Conservation (phyloP, 179 eudicot genomes). For the Camellia oleifera region DNA sequence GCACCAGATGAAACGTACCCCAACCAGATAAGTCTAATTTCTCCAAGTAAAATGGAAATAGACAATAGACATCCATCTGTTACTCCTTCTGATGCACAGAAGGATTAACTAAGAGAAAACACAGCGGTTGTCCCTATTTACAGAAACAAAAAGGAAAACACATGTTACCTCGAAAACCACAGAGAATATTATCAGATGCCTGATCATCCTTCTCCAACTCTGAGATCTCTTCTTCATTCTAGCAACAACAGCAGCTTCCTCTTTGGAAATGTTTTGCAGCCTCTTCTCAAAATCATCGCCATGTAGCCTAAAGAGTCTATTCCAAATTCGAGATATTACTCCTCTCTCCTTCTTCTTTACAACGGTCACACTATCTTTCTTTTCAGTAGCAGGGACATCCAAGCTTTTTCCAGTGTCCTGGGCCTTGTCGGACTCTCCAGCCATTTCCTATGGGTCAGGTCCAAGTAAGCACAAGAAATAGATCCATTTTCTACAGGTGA, state of each 20-base stretch:
- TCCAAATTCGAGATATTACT: conserved; percentile 57
- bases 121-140: neutral
- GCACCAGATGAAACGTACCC: neutral
- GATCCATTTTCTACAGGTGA: neutral
- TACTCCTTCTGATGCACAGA: neutral
- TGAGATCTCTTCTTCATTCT: conserved; percentile 57
- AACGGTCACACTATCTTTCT: conserved; percentile 17
- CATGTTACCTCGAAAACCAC: conserved; percentile 56
- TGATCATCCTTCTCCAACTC: conserved; percentile 46
- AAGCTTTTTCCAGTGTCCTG: conserved; percentile 27
- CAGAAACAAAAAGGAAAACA: neutral
- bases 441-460: conserved; percentile 30
- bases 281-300: conserved; percentile 70
- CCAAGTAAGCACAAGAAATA: neutral
- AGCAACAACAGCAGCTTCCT: conserved; percentile 55
- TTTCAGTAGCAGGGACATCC: conserved; percentile 23
- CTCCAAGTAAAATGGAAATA: conserved; percentile 5
- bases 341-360: conserved; percentile 50
- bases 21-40: neutral
- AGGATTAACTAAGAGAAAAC: neutral
- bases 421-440: conserved; percentile 43
- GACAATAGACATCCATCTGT: neutral
- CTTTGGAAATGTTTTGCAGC: conserved; percentile 63
- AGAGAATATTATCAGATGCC: conserved; percentile 52
- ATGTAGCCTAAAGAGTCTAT: conserved; percentile 47